Evolutionary conservation across 371 early-diverging fungal genomes (phyloP), one percentile per base, ranked within the genome.

Genomic region (Mucor irregularis): DNA sequence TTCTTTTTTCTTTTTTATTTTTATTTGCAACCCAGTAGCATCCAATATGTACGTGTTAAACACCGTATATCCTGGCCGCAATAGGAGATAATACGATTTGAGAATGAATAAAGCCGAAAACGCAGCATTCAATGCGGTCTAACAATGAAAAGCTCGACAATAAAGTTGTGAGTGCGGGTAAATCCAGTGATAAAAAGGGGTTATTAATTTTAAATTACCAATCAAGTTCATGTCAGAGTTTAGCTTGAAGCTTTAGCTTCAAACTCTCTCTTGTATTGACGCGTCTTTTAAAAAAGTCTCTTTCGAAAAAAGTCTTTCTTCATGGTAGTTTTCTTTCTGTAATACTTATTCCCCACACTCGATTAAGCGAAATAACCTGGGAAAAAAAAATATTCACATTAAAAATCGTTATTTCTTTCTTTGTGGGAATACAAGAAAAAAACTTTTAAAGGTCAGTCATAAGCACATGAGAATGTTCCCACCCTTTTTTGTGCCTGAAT

Each of bases 321-420:
- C 13, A 13, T 35, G 7, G 14, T 35, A 7, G n/a, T 17, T 0
- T 17, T 24, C 4, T 7, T 9, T 2, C 24, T 42, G n/a, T n/a
- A n/a, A n/a, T n/a, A n/a, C n/a, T n/a, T n/a, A n/a, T 42, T 42
- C 42, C 42, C 42, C 42, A 42, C 42, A 42, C 42, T 42, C 24
- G 21, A 24, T 42, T 42, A 10, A 9, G 21, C 24, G 24, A 21
- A 24, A 17, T 24, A 25, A 42, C 42, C 40, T 42, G 42, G 42
- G 42, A 42, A 40, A 40, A 40, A n/a, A n/a, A n/a, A 40, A 40
- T 22, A 8, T 8, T 13, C 34, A 34, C 3, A 34, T 34, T 34
- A 3, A 24, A 40, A 40, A 22, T 24, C 24, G 24, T 40, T 40
- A 24, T 9, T 34, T 34, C n/a, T 34, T 34, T 34, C n/a, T 34